Evolutionary conservation across 164 flowering plant genomes (phyloP).

Genomic region (Aristolochia fimbriata): DNA sequence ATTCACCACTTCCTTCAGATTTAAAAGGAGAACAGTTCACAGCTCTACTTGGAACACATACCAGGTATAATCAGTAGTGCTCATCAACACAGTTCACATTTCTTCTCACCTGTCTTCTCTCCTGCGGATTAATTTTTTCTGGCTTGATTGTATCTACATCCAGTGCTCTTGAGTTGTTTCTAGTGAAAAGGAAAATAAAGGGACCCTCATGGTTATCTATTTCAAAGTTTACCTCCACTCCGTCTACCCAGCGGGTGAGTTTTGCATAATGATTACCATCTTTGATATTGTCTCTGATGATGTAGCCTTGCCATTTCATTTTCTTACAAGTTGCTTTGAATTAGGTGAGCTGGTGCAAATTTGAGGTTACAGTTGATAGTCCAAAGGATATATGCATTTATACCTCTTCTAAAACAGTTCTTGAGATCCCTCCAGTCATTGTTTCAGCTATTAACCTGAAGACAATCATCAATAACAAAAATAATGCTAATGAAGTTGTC

Average conservation of each 20-base stretch:
- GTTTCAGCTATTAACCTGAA: constrained; percentile 85
- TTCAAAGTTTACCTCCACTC: constrained; percentile 54
- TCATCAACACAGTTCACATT: background rate
- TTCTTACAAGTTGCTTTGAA: constrained; percentile 9
- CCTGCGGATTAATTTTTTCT: background rate
- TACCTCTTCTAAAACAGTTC: constrained; percentile 32
- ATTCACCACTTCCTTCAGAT: constrained; percentile 78
- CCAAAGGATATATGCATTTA: constrained; percentile 54
- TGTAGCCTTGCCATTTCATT: background rate
- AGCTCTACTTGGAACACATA: constrained; percentile 80
- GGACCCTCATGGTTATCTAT: constrained; percentile 94
- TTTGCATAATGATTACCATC: background rate
- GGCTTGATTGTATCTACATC: constrained; percentile 10
- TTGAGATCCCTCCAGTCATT: constrained; percentile 76
- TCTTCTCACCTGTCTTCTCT: background rate
- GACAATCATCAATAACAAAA: constrained; percentile 68
- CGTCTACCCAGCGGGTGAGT: constrained; percentile 55
- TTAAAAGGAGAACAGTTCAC: constrained; percentile 66
- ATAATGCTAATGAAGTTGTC: constrained; percentile 72
- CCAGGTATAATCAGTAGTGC: constrained; percentile 38
- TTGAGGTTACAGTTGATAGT: constrained; percentile 69
- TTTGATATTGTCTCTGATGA: background rate
- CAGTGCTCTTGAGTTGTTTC: constrained; percentile 92
- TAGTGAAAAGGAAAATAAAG: constrained; percentile 77
- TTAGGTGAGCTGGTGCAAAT: constrained; percentile 99